Base-by-base conservation (phyloP, 2,329 filamentous ascomycete species). In the Pestalotiopsis sp. region DNA sequence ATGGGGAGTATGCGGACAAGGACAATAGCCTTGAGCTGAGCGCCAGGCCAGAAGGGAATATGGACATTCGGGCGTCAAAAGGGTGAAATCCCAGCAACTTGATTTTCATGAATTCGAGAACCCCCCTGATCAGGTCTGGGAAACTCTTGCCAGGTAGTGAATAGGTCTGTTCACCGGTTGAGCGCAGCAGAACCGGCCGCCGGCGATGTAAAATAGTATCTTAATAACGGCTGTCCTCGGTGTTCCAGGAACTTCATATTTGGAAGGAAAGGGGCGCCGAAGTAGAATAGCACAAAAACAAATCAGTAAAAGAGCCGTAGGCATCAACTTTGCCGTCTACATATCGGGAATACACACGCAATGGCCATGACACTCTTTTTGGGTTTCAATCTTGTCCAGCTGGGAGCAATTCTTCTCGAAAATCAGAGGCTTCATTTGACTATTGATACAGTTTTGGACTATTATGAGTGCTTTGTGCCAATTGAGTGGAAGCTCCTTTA, bases 41-140 rank as follows among this genome's bases (percentile, higher is more conserved):
- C 17, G 39, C 31, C 20, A 31, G 23, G 14, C 45, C 20, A 27
- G 57, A 66, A 38, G 68, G 61, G 49, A 36, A 67, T 41, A 64
- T 61, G 68, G 68, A 67, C 65, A 65, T 67, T 69, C 52, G 66
- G 68, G 68, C 65, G 68, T 59, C 63, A 52, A 49, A 49, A 25
- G 39, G 60, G 52, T 38, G 45, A 64, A 57, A 65, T 58, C 57
- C 57, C 36, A 25, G 17, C 38, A 64, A 52, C 36, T 39, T 64
- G 61, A 45, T 64, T 66, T 52, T 25, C 31, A 27, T 66, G 64
- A n/a, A 20, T 59, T 66, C 58, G 38, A 14, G 38, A 27, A 14
- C 13, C 45, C 45, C 45, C 20, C 59, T 17, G 20, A 39, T 14
- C n/a, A 7, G 59, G 59, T 62, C 59, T 62, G 27, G 25, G 20